Base-by-base conservation (phyloP, 2,329 filamentous ascomycete species). In the Incumbomyces delicatus region DNA sequence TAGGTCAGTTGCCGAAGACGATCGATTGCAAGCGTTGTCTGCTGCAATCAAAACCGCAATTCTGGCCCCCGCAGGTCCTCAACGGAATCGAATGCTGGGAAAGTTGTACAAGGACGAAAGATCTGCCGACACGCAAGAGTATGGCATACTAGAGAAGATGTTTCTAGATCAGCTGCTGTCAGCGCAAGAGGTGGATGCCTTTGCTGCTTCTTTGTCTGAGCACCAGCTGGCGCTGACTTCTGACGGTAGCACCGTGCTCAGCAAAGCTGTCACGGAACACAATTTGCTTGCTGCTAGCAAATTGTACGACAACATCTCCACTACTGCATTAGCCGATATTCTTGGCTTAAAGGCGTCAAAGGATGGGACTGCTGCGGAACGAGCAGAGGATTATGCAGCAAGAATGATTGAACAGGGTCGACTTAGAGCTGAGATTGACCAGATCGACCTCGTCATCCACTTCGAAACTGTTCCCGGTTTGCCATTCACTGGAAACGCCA, bases 321-420 rank as follows among this genome's bases (percentile, higher is more conserved):
- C 87, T 55, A 81, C 85, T 48, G 81, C 81, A 20, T 74, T 98
- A 1, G 92, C 83, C 0, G 69, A 74, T 33, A 74, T 95, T 32
- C 71, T 98, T 12, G 88, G 86, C 0, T 74, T 95, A 3, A 79
- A 86, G 46, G 60, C 58, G 20, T 47, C 51, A 18, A 62, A 59
- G 12, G 65, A 70, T 33, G 53, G 66, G 3, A 67, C 66, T 2
- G 67, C 66, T 49, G 79, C 78, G 0, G 85, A 85, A 43, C 84
- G 82, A 63, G 90, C 90, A 2, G 92, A 98, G 70, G 81, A 85
- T 49, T 95, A 92, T 45, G 92, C 90, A 11, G 88, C 90, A 3
- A 77, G 80, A 57, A 98, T 98, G 92, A 87, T 98, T 58, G 89
- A 96, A 70, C 89, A 95, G 65, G 88, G 87, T 8, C 80, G 92